Evolutionary conservation across 164 flowering plant genomes (phyloP), one percentile per base, ranked within the genome.

Genomic region (Akebia trifoliata): DNA sequence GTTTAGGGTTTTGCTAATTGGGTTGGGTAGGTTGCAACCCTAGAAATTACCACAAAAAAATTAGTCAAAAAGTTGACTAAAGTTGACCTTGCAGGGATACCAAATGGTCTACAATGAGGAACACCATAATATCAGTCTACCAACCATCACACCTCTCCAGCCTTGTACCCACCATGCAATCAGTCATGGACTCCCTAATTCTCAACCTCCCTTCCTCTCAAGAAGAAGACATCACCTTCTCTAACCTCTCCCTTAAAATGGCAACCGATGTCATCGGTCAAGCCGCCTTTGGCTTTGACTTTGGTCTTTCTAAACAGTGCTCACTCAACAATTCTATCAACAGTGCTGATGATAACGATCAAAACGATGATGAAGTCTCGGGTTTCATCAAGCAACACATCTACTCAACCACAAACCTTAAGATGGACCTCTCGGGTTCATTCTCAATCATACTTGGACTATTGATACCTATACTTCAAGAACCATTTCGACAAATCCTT

Each of bases 51-150:
- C n/a, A n/a, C n/a, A n/a, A n/a, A n/a, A n/a, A n/a, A n/a, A n/a
- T n/a, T 43, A 21, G 4, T 52, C 14, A 32, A 36, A 38, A 54
- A 17, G 17, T 60, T 49, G 56, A 49, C 47, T 39, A 4, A 31
- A n/a, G 4, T 29, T 50, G 56, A 60, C 12, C 29, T 34, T 66
- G 53, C 85, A 90, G 97, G 84, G 90, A 78, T 54, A 34, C 78
- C 17, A 78, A 83, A 73, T 90, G 97, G 97, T 84, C 89, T n/a
- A 71, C 80, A 11, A 90, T 94, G 97, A 47, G 99, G 67, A 90
- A 87, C 77, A 76, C 92, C 3, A 83, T 94, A 35, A 49, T 83
- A 12, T 90, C 97, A 14, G 71, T 86, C 30, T 90, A 94, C 74
- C 99, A 87, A 68, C 96, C 97, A 39, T 76, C 93, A 4, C 86